Evolutionary conservation across 495 filamentous ascomycete species (phyloP), one percentile per base, ranked within the genome.

Genomic region (Podospora pseudoanserina): DNA sequence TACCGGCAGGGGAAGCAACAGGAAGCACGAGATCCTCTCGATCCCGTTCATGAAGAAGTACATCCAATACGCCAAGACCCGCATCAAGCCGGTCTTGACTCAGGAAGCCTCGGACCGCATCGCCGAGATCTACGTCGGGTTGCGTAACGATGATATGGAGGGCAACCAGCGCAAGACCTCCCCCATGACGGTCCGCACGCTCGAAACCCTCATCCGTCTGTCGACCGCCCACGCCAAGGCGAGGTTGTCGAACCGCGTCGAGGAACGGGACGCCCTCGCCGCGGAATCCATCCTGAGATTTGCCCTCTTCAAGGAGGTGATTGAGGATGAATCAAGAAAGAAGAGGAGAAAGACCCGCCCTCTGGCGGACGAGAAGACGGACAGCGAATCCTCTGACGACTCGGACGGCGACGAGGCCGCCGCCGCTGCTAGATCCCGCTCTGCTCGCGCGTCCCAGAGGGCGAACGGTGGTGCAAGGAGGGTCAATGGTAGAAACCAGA

Each of bases 31-130:
- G 77, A 92, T 99, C n/a, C 83, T 98, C 66, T 95, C 91, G 79
- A 97, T 99, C 67, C 93, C 94, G 0, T 99, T 99, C 82, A 93
- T 99, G 80, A 98, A 98, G 84, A 99, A 99, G 80, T 99, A 97
- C 78, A 93, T 99, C 68, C 95, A 99, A 76, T 99, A 99, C 78
- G 94, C 96, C 71, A 98, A 98, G 80, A 89, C 88, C 30, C 83
- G 95, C 76, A 86, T 97, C 73, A 94, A 93, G 87, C 95, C 95
- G 4, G 83, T 96, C 27, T 80, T 99, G 66, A 97, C 96, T 18
- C 94, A 94, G 75, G 93, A 92, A 30, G 95, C 96, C 11, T 91
- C 93, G 54, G 91, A 97, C 72, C 91, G 96, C 71, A 96, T 98
- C 74, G 89, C 94, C 62, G 85, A 91, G 18, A 91, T 93, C n/a